Evolutionary conservation across 192 early-diverging fungal species (phyloP).

Genomic region (Coemansia guatemalensis): DNA sequence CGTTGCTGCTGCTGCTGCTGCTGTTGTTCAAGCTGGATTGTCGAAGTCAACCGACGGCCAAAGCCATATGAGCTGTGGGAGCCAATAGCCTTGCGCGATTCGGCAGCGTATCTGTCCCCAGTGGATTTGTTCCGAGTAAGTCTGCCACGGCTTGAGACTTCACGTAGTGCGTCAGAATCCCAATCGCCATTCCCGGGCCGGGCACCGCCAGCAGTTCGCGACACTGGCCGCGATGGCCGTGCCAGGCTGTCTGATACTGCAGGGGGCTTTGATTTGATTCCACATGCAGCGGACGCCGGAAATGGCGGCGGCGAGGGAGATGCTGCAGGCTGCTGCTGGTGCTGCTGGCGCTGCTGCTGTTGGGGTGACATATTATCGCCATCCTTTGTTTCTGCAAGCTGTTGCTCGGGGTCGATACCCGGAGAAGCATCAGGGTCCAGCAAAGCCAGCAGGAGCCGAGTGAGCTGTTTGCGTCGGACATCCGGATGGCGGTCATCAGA

Average conservation of each 20-base stretch:
- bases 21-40: conserved; percentile 1
- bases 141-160: conserved; percentile 22
- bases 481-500: neutral
- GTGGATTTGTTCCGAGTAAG: conserved; percentile 9
- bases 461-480: conserved; percentile 23
- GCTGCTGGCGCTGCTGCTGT: neutral
- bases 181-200: conserved; percentile 21
- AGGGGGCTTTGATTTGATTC: neutral
- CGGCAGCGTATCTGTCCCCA: conserved; percentile 28
- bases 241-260: neutral
- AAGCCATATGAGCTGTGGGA: conserved; percentile 1
- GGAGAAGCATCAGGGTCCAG: conserved; percentile 16
- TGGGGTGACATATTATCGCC: neutral
- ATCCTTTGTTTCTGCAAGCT: conserved; percentile 2
- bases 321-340: neutral
- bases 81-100: conserved; percentile 41
- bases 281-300: neutral
- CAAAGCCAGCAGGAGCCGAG: conserved; percentile 25
- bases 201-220: conserved; percentile 3
- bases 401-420: neutral
- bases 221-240: conserved; percentile 3
- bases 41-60: neutral
- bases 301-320: neutral
- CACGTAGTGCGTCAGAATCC: conserved; percentile 28
- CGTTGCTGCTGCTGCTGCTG: neutral